Percentiles rank a stretch among this genome's conserved stretches.
Conservation (phyloP, 805 yeast genomes). For the Saturnispora halmiae region DNA sequence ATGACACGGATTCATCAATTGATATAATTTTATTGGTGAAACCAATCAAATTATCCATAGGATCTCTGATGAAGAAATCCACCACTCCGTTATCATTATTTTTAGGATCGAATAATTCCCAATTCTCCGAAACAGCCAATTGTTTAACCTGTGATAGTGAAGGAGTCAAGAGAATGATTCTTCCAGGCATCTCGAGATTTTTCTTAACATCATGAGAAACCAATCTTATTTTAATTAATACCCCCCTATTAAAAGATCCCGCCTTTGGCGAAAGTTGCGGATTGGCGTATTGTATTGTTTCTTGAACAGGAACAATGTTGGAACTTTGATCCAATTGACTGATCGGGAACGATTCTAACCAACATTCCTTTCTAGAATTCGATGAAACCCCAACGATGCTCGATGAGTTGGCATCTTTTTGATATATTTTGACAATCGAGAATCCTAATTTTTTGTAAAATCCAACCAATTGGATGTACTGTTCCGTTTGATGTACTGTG, state of each 20-base stretch:
- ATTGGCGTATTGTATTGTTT: slow-evolving; percentile 22
- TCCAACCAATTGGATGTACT: slow-evolving; percentile 38
- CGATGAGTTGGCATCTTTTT: slow-evolving; percentile 38
- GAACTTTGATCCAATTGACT: slow-evolving; percentile 17
- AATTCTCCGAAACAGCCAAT: slow-evolving; percentile 17
- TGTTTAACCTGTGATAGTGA: slow-evolving; percentile 25
- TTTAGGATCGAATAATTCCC: slow-evolving; percentile 14
- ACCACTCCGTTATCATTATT: slow-evolving; percentile 15
- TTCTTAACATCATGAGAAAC: slow-evolving; percentile 30
- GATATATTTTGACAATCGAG: slow-evolving; percentile 47
- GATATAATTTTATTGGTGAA: slow-evolving; percentile 34
- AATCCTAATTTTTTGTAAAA: slow-evolving; percentile 60
- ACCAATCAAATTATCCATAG: slow-evolving; percentile 54
- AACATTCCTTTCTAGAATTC: slow-evolving; percentile 59
- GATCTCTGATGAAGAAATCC: slow-evolving; percentile 41
- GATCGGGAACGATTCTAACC: slow-evolving; percentile 64
- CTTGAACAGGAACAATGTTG: slow-evolving; percentile 30
- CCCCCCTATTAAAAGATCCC: slow-evolving; percentile 31
- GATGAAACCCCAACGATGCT: slow-evolving; percentile 42
- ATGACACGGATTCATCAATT: slow-evolving; percentile 2
- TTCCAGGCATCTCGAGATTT: slow-evolving; percentile 29
- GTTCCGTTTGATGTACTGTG: slow-evolving; percentile 41
- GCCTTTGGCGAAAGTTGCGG: slow-evolving; percentile 15
- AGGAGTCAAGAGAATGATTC: slow-evolving; percentile 34
- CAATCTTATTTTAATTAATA: slow-evolving; percentile 39